phyloP scores from a whole-genome alignment of 257 asterid species.

The Nicotiana benthamiana region DNA sequence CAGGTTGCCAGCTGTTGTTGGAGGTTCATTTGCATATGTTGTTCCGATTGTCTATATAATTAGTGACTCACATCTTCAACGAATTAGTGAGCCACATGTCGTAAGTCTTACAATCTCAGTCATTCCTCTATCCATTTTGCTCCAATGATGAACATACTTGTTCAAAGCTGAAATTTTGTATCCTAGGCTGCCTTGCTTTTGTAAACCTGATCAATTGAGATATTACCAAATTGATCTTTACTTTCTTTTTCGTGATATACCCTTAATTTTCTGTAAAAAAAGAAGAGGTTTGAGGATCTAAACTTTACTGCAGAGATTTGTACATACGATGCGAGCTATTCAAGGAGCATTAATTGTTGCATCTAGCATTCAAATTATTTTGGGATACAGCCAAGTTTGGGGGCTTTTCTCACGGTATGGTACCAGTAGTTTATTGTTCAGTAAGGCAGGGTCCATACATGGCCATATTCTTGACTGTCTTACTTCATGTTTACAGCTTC shows the following conservation, averaged over 20 bases:
- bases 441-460: not conserved
- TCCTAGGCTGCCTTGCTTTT: not conserved
- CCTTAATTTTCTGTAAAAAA: not conserved
- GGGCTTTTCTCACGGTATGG: conserved; percentile 93
- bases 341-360: conserved; percentile 97
- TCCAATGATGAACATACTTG: not conserved
- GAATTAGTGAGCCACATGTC: conserved; percentile 55
- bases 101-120: conserved; percentile 28
- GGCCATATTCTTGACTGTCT: not conserved
- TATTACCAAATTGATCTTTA: not conserved
- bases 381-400: conserved; percentile 98
- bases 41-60: conserved; percentile 73
- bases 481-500: conserved; percentile 41
- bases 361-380: conserved; percentile 76
- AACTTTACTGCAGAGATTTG: conserved; percentile 50
- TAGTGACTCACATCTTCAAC: conserved; percentile 62
- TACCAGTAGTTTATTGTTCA: not conserved
- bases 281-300: not conserved
- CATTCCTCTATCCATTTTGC: not conserved
- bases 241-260: not conserved
- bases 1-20: conserved; percentile 86
- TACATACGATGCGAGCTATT: conserved; percentile 88
- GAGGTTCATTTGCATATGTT: conserved; percentile 90
- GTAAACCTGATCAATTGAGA: not conserved
- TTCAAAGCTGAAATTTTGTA: not conserved